These are phyloP conservation scores for Aspergillus sp. DNA, from an alignment of 2,329 filamentous ascomycete genomes.

Conservation along the genomic window DNA sequence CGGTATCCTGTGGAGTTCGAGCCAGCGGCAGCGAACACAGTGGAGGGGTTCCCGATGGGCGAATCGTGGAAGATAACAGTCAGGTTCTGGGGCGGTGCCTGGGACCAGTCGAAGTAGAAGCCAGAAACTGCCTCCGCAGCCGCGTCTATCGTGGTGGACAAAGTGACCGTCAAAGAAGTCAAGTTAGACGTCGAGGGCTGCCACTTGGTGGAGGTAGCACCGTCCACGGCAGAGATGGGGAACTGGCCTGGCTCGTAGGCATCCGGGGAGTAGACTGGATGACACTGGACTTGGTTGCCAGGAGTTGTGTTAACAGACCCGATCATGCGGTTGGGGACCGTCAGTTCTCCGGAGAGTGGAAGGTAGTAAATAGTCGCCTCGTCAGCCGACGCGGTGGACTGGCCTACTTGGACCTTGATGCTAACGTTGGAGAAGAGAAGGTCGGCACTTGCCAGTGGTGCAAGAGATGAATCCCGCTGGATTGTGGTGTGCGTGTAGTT, in stretches of 20 bases:
- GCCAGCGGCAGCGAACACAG: constrained; percentile 5
- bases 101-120: constrained; percentile 63
- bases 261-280: constrained; percentile 52
- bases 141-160: constrained; percentile 42
- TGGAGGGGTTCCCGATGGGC: constrained; percentile 29
- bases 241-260: constrained; percentile 66
- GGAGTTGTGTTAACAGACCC: constrained; percentile 56
- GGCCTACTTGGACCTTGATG: constrained; percentile 62
- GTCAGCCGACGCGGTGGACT: constrained; percentile 34
- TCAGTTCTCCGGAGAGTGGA: constrained; percentile 52
- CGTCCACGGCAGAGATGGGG: constrained; percentile 67
- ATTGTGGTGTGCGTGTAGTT: constrained; percentile 68
- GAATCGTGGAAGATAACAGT: constrained; percentile 58
- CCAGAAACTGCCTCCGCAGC: constrained; percentile 36
- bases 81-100: constrained; percentile 56
- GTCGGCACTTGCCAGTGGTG: constrained; percentile 56
- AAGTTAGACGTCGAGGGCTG: constrained; percentile 58
- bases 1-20: constrained; percentile 17
- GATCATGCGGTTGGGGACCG: constrained; percentile 61
- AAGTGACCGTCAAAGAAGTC: constrained; percentile 59
- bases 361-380: constrained; percentile 51
- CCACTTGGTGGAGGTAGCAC: constrained; percentile 67
- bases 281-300: constrained; percentile 68
- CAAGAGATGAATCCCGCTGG: constrained; percentile 51
- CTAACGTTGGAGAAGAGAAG: constrained; percentile 53